A percentile compares a stretch with the other conserved stretches of the same genome.
Evolutionary conservation across 176 grass and related monocot species (phyloP).

Genomic region (Pontederia paniculata): DNA sequence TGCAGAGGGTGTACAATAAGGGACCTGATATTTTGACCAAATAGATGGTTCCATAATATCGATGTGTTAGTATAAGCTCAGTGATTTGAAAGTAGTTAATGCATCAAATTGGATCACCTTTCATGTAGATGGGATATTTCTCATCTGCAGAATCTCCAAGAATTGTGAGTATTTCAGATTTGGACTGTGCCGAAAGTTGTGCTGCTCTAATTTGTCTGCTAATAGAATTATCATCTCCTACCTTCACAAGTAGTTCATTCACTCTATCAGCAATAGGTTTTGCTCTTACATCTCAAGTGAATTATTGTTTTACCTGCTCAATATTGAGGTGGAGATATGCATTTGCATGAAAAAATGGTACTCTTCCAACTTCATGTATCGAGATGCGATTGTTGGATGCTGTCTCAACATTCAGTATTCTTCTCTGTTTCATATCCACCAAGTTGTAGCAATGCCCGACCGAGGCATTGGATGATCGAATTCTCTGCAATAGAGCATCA

Average conservation of each 20-base stretch:
- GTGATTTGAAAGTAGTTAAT: neutral
- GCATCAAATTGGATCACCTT: slow-evolving; percentile 25
- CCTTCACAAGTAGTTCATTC: slow-evolving; percentile 16
- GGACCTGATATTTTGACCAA: slow-evolving; percentile 37
- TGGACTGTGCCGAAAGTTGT: slow-evolving; percentile 32
- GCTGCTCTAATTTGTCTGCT: slow-evolving; percentile 52
- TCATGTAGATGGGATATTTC: slow-evolving; percentile 76
- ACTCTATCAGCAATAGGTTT: neutral
- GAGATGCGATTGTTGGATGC: slow-evolving; percentile 41
- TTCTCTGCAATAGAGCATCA: slow-evolving; percentile 20
- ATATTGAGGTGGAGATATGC: slow-evolving; percentile 70
- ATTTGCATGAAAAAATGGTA: slow-evolving; percentile 78
- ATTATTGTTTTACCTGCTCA: slow-evolving; percentile 41
- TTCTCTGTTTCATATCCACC: slow-evolving; percentile 41
- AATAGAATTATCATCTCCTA: slow-evolving; percentile 65
- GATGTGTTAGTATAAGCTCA: neutral
- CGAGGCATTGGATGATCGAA: slow-evolving; percentile 38
- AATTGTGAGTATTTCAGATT: slow-evolving; percentile 34
- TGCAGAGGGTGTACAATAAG: slow-evolving; percentile 56
- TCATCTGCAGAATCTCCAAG: slow-evolving; percentile 61
- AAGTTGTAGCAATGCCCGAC: slow-evolving; percentile 85
- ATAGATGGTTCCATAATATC: neutral
- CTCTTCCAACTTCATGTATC: slow-evolving; percentile 30
- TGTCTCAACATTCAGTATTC: slow-evolving; percentile 70
- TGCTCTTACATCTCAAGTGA: neutral